A percentile compares a stretch with the other conserved stretches of the same genome.
These are phyloP conservation scores for Globisporangium recalcitrans DNA, from an alignment of 352 stramenopile genomes.

Conservation along the genomic window DNA sequence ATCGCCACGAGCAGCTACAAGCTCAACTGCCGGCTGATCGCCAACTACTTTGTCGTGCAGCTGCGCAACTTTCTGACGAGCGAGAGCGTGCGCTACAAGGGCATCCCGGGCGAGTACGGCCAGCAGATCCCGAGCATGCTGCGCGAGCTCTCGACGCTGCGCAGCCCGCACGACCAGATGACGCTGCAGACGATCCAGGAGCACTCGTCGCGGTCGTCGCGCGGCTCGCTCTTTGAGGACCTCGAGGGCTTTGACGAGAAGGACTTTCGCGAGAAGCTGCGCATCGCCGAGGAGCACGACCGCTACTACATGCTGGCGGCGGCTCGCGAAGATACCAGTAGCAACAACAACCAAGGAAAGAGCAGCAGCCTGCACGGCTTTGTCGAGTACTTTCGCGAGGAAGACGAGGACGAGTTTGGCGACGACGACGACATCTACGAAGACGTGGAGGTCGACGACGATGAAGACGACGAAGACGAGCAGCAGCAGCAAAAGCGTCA, in stretches of 20 bases:
- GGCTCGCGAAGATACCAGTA: not conserved
- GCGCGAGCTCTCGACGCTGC: conserved; percentile 31
- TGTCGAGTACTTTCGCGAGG: conserved; percentile 14
- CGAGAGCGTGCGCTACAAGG: conserved; percentile 38
- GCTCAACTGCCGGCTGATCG: conserved; percentile 53
- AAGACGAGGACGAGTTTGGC: conserved; percentile 27
- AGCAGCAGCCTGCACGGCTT: conserved; percentile 2
- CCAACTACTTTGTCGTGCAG: conserved; percentile 43
- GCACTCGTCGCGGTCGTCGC: conserved; percentile 18
- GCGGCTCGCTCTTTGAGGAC: conserved; percentile 22
- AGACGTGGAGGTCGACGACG: conserved; percentile 9
- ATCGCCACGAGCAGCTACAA: conserved; percentile 46
- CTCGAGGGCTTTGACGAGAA: conserved; percentile 16
- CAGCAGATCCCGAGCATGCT: conserved; percentile 43
- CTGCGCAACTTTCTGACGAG: conserved; percentile 57
- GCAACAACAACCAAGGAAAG: not conserved
- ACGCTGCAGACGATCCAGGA: conserved; percentile 55
- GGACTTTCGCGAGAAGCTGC: conserved; percentile 15
- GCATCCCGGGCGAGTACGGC: conserved; percentile 29
- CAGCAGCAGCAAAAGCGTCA: conserved; percentile 18
- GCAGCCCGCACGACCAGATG: conserved; percentile 17
- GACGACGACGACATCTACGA: conserved; percentile 6
- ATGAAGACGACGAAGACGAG: conserved; percentile 8
- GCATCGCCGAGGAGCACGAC: conserved; percentile 13
- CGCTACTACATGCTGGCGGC: not conserved